Evolutionary conservation across 176 grass and related monocot species (phyloP).

Genomic region (Poa pratensis): DNA sequence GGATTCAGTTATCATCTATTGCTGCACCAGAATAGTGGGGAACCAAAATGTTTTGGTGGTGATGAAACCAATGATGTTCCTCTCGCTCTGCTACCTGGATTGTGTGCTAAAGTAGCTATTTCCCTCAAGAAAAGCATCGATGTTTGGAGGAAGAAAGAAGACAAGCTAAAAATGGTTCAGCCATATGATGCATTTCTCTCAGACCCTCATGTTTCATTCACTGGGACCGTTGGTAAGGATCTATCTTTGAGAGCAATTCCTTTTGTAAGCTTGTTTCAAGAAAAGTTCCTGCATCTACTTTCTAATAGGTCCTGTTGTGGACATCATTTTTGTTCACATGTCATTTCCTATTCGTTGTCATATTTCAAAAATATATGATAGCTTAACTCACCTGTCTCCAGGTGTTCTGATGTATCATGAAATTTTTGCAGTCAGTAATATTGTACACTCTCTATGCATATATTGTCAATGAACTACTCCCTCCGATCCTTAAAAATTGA

Average conservation of each 20-base stretch:
- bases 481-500: too few relatives aligned
- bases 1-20: slow-evolving; percentile 90
- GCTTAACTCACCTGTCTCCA: background rate
- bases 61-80: slow-evolving; percentile 61
- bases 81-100: slow-evolving; percentile 65
- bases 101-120: slow-evolving; percentile 76
- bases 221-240: slow-evolving; percentile 73
- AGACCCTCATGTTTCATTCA: slow-evolving; percentile 80
- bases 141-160: slow-evolving; percentile 87
- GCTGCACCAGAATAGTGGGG: slow-evolving; percentile 78
- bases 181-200: slow-evolving; percentile 90
- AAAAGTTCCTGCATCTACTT: background rate
- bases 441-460: slow-evolving; percentile 1
- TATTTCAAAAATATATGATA: slow-evolving; percentile 36
- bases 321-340: slow-evolving; percentile 3
- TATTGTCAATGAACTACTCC: background rate
- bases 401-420: slow-evolving; percentile 15
- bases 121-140: slow-evolving; percentile 77
- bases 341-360: slow-evolving; percentile 13
- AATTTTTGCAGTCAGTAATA: slow-evolving; percentile 9
- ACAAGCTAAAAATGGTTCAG: slow-evolving; percentile 89
- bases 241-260: slow-evolving; percentile 5
- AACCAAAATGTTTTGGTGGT: slow-evolving; percentile 71
- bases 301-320: slow-evolving; percentile 10
- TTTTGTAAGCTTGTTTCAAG: slow-evolving; percentile 27